Conservation (phyloP, 1,139 yeast species). For the Candida tetrigidarum region DNA sequence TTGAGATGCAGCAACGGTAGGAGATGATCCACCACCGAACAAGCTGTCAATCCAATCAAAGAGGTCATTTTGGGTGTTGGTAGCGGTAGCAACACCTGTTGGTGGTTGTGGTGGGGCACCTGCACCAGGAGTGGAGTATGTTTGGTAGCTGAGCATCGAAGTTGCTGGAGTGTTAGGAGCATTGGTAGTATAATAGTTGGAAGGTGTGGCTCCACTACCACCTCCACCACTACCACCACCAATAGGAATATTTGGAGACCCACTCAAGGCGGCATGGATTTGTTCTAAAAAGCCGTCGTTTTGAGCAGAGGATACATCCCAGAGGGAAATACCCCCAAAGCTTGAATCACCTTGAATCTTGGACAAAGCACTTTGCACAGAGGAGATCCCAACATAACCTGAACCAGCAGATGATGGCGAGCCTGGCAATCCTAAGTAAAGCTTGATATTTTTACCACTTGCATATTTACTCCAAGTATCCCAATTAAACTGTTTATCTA, state of each 20-base stretch:
- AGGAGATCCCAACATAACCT: conserved; percentile 24
- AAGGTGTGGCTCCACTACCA: background rate
- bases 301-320: conserved; percentile 31
- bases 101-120: too few relatives aligned
- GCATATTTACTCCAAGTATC: conserved; percentile 31
- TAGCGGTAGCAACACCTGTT: background rate
- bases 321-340: conserved; percentile 32
- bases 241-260: background rate
- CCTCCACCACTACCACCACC: background rate
- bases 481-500: conserved; percentile 31
- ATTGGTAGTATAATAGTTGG: background rate
- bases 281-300: conserved; percentile 12
- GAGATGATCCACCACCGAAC: background rate
- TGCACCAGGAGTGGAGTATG: background rate
- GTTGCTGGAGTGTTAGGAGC: conserved; percentile 2
- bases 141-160: background rate
- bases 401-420: conserved; percentile 24
- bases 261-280: conserved; percentile 13
- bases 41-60: conserved; percentile 9
- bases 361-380: conserved; percentile 19
- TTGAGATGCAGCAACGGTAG: too few relatives aligned
- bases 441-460: conserved; percentile 24
- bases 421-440: conserved; percentile 36
- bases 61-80: conserved; percentile 2
- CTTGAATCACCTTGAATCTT: conserved; percentile 21